Conservation (phyloP, 225 moss, liverwort and hornwort genomes). For the Anthoceros angustus region DNA sequence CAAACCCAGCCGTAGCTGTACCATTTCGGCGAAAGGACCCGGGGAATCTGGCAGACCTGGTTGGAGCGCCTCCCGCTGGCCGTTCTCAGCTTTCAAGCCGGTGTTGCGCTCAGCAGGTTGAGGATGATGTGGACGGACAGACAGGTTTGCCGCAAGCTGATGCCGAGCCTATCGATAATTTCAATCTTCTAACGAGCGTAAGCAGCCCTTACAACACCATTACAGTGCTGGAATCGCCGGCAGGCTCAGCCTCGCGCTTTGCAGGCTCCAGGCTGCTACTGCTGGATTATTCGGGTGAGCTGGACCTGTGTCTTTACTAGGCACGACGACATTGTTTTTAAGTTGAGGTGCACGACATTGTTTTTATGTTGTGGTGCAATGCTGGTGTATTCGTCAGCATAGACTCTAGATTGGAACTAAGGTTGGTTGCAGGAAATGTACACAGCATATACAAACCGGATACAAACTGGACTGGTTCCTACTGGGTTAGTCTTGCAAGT, state of each 20-base stretch:
- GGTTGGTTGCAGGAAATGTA: constrained; percentile 25
- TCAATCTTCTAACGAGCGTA: background rate
- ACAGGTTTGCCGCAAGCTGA: background rate
- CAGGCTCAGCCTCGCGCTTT: background rate
- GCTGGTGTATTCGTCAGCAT: too few species aligned
- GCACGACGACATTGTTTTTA: too few species aligned
- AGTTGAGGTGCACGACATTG: background rate
- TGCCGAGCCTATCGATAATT: background rate
- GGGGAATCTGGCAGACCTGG: background rate
- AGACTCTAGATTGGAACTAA: background rate
- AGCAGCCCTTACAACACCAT: background rate
- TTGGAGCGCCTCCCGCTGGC: background rate
- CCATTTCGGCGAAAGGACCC: background rate
- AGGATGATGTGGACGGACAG: background rate
- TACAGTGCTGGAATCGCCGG: constrained; percentile 2
- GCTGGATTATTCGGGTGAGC: constrained; percentile 3
- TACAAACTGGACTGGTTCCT: constrained; percentile 25
- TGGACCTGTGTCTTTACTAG: background rate
- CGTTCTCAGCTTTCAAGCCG: background rate
- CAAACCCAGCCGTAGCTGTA: background rate
- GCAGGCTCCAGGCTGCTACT: background rate
- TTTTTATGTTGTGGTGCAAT: background rate
- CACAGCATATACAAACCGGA: constrained; percentile 28
- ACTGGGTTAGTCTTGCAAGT: constrained; percentile 15
- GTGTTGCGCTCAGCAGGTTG: background rate